Base-by-base conservation (phyloP, 176 grass and related monocot genomes). In the Saccharum officinarum region DNA sequence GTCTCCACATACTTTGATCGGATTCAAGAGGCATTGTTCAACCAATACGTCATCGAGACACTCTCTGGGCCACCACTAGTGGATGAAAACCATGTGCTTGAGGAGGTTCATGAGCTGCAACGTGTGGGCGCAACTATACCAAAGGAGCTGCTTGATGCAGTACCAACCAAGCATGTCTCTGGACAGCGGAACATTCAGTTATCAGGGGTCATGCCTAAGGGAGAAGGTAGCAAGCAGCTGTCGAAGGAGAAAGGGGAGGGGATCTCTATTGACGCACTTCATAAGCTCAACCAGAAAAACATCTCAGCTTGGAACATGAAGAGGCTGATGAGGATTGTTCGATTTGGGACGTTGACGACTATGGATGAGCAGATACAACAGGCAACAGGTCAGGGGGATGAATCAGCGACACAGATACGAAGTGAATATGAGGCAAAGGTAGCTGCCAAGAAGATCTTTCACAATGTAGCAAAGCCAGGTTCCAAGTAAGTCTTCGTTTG, bases 301-400 rank as follows among this genome's bases (percentile, higher is more conserved):
- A 65, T 97, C 42, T 97, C 92, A 3, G 89, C 94, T 46, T 97
- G 94, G 94, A 97, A 88, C 75, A 97, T 97, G 92, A 97, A 90
- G 61, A 80, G 85, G 67, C 40, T 97, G 80, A 93, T 97, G 87
- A 90, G 84, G 86, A 90, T 90, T 71, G 88, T 97, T 63, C 86
- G 92, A 45, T 86, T 89, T 33, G 91, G 91, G 36, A 87, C 83
- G 0, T 88, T 97, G 3, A 90, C 52, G 1, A 94, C 92, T 71
- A 87, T 94, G 72, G 94, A 93, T 50, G 94, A 92, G 46, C 94
- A 88, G 60, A 94, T 89, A 90, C 89, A 82, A 34, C 64, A 81
- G 77, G 84, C 73, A 75, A 85, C 81, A 2, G 78, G 83, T 8
- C 79, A 85, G 18, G 85, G 85, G 59, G 94, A 92, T 44, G 94